Evolutionary conservation across 2,329 filamentous ascomycete genomes (phyloP).

Genomic region (Cercospora zeina): DNA sequence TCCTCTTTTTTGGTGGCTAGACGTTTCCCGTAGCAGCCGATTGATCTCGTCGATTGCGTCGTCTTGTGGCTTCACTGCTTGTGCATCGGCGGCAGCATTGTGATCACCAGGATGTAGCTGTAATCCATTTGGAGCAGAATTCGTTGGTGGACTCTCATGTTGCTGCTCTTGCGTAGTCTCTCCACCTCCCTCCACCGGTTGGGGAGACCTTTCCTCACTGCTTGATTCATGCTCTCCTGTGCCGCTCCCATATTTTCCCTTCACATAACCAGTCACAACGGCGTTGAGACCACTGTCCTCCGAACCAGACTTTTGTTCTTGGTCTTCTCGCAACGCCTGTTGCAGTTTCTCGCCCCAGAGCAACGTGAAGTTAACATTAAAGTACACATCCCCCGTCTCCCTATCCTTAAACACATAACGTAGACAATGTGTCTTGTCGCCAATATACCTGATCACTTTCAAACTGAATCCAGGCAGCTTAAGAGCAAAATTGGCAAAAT

Average conservation of each 20-base stretch:
- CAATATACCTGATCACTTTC: conserved; percentile 49
- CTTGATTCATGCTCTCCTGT: background rate
- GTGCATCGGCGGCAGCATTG: conserved; percentile 18
- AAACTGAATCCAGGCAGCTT: conserved; percentile 50
- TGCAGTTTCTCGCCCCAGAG: conserved; percentile 48
- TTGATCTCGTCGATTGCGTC: conserved; percentile 26
- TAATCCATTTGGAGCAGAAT: conserved; percentile 15
- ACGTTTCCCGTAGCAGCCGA: conserved; percentile 26
- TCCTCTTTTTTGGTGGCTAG: conserved; percentile 23
- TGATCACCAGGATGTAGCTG: conserved; percentile 31
- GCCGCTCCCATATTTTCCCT: background rate
- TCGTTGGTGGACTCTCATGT: background rate
- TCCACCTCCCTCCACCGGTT: background rate
- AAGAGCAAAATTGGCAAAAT: conserved; percentile 50
- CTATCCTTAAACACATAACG: conserved; percentile 51
- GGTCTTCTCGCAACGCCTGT: conserved; percentile 38
- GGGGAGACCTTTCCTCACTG: background rate
- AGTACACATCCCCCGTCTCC: conserved; percentile 44
- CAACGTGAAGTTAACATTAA: conserved; percentile 50
- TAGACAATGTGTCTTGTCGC: conserved; percentile 51
- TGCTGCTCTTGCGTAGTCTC: background rate
- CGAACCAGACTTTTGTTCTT: conserved; percentile 9
- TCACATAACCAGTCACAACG: background rate
- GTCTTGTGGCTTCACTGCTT: background rate
- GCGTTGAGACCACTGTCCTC: background rate